These are phyloP conservation scores for Vachellia pachyceras DNA, from an alignment of 306 rosid genomes.

Conservation along the genomic window DNA sequence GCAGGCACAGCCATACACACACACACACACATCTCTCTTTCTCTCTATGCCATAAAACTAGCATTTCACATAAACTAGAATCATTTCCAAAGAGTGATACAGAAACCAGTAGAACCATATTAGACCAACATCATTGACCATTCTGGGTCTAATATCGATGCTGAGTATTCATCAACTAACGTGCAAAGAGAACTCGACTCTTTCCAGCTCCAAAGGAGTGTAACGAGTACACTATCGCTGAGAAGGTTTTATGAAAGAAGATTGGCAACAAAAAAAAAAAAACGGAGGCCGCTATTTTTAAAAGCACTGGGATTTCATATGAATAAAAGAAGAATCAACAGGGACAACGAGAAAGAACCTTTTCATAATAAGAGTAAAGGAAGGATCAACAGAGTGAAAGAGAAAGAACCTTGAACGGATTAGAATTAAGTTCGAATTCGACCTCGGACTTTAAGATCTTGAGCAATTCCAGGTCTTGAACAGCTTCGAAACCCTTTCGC, in stretches of 20 bases:
- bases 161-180: conserved; percentile 2
- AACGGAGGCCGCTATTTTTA: not conserved
- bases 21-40: no score
- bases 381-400: not conserved
- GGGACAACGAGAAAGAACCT: not conserved
- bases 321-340: not conserved
- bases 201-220: not conserved
- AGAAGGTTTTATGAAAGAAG: not conserved
- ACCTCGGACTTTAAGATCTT: conserved; percentile 73
- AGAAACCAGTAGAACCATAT: not conserved
- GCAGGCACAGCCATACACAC: not conserved
- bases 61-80: not conserved
- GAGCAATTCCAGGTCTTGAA: conserved; percentile 64
- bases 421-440: conserved; percentile 56
- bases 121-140: not conserved
- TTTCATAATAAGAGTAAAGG: not conserved
- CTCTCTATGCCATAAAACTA: not conserved
- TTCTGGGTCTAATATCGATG: not conserved
- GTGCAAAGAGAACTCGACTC: not conserved
- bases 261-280: not conserved
- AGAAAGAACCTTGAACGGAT: conserved; percentile 64
- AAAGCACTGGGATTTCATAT: not conserved
- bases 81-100: not conserved
- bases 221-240: not conserved
- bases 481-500: conserved; percentile 48